These are phyloP conservation scores for Rubroboletus pulcherrimus DNA, from an alignment of 768 basidiomycete genomes.

Conservation along the genomic window DNA sequence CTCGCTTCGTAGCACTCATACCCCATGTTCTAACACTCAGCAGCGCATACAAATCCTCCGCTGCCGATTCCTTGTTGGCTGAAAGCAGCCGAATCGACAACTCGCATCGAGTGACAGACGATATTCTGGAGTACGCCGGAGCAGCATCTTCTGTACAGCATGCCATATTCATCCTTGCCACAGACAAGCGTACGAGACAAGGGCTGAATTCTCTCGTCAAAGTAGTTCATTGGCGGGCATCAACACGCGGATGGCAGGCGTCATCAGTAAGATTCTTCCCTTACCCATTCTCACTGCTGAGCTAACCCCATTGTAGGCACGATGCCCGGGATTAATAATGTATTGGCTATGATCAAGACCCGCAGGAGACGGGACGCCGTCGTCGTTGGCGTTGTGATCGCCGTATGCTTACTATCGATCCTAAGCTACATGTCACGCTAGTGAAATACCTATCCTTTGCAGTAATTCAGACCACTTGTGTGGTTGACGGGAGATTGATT, in stretches of 20 bases:
- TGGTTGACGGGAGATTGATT: not conserved
- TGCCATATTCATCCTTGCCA: not conserved
- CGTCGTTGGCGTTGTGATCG: slow-evolving; percentile 85
- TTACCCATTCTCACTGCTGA: not conserved
- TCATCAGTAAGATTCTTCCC: slow-evolving; percentile 57
- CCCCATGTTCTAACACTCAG: not conserved
- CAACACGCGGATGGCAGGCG: slow-evolving; percentile 78
- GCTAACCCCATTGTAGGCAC: slow-evolving; percentile 47
- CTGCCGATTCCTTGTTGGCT: slow-evolving; percentile 80
- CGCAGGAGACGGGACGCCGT: slow-evolving; percentile 86
- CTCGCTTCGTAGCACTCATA: not conserved
- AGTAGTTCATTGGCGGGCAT: slow-evolving; percentile 70
- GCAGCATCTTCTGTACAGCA: not conserved
- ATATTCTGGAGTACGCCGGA: slow-evolving; percentile 70
- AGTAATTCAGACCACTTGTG: not conserved
- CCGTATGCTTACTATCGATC: slow-evolving; percentile 68
- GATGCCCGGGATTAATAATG: slow-evolving; percentile 91
- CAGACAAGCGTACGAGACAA: slow-evolving; percentile 96
- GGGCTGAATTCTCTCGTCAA: slow-evolving; percentile 87
- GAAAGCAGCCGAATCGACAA: slow-evolving; percentile 90
- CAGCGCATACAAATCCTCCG: slow-evolving; percentile 89
- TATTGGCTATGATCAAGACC: slow-evolving; percentile 90
- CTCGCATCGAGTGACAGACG: slow-evolving; percentile 93
- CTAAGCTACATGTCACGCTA: slow-evolving; percentile 45
- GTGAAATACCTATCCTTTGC: slow-evolving; percentile 2